These are phyloP conservation scores for Pyrenophora graminea DNA, from an alignment of 2,329 filamentous ascomycete species.

Conservation along the genomic window DNA sequence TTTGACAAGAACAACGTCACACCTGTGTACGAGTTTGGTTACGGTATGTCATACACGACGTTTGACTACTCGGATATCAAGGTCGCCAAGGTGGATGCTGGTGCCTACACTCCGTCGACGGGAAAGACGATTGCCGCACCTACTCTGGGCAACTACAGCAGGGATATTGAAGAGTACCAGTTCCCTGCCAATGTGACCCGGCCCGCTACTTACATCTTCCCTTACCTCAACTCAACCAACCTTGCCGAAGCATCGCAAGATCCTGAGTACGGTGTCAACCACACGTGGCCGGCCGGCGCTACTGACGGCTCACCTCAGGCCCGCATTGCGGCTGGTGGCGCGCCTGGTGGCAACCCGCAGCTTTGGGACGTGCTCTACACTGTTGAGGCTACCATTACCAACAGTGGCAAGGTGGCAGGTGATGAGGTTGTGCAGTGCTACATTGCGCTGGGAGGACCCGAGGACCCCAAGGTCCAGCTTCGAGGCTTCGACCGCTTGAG, in stretches of 20 bases:
- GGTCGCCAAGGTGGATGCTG: conserved; percentile 57
- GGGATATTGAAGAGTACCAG: conserved; percentile 65
- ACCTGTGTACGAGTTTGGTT: conserved; percentile 81
- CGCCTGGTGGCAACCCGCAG: conserved; percentile 61
- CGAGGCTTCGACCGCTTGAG: conserved; percentile 80
- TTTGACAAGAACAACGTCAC: conserved; percentile 70
- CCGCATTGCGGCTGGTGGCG: conserved; percentile 66
- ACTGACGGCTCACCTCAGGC: conserved; percentile 62
- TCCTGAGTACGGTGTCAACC: conserved; percentile 62
- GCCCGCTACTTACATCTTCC: conserved; percentile 67
- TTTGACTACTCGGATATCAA: conserved; percentile 74
- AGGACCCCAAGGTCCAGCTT: conserved; percentile 69
- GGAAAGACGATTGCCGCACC: conserved; percentile 68
- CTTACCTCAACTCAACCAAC: conserved; percentile 68
- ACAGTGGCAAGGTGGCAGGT: conserved; percentile 67
- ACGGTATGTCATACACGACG: conserved; percentile 78
- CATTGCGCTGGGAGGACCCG: conserved; percentile 75
- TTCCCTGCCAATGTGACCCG: conserved; percentile 65
- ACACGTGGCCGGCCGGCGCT: conserved; percentile 62
- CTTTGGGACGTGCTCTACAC: conserved; percentile 73
- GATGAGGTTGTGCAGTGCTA: conserved; percentile 78
- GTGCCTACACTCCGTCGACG: conserved; percentile 62
- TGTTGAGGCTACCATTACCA: conserved; percentile 69
- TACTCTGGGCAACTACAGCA: conserved; percentile 66
- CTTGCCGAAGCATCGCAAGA: conserved; percentile 62